Evolutionary conservation across 768 basidiomycete species (phyloP), one percentile per base, ranked within the genome.

Genomic region (Wakefieldia striispora): DNA sequence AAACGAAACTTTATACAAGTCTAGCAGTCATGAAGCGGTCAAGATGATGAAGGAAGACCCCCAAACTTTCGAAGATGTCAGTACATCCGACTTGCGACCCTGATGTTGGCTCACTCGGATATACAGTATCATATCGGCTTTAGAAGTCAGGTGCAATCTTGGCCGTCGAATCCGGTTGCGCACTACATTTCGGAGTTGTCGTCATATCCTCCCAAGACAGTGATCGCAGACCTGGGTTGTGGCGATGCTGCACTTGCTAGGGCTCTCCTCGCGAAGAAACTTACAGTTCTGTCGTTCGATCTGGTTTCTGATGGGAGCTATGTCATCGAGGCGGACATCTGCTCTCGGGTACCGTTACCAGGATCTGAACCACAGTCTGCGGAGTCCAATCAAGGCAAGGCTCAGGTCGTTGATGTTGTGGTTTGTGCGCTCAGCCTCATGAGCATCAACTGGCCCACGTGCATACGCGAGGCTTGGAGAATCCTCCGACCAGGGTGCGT

Each of bases 341-440:
- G 92, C 60, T 70, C 75, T 19, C 75, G 70, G 40, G 71, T 98
- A 11, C 95, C 95, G 3, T 68, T 98, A 5, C 95, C 97, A 2
- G 95, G 95, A 23, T 83, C 84, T 19, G 82, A 84, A 53, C 72
- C 72, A 21, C 61, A 53, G 16, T 72, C 68, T 6, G 57, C 66
- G 14, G 68, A 68, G 36, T 69, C 71, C 34, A 69, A 70, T 5
- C 67, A 72, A 31, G 82, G 79, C 24, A 77, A 79, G 44, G 91
- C 83, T 1, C 86, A 91, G 55, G 67, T 98, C 3, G 91, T 93
- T 2, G 95, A 99, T 64, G 84, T 92, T 6, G 93, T 83, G 7
- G 86, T 98, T 20, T 98, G 93, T 65, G 91, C 95, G 20, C 76
- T 99, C 56, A 97, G 95, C 62, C 75, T 99, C 54, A 99, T 99